Conservation (phyloP, 345 rosid genomes). For the Eucalyptus microcorys region DNA sequence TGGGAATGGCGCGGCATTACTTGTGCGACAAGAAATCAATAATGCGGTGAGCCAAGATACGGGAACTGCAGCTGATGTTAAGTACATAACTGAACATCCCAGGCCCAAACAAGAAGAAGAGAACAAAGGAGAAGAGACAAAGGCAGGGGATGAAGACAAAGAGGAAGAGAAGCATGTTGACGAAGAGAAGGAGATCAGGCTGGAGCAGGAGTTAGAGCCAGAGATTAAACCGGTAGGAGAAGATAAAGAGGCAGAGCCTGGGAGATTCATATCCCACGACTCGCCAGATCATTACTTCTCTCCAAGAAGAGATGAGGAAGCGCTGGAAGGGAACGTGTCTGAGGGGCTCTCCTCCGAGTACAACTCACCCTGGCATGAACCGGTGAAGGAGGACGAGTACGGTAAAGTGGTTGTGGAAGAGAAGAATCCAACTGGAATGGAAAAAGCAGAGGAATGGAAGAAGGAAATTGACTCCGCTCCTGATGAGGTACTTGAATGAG, state of each 20-base stretch:
- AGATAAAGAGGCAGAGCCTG: neutral
- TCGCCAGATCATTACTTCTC: conserved; percentile 15
- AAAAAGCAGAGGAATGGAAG: too few relatives aligned
- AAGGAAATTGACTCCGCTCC: too few relatives aligned
- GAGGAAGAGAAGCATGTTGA: neutral
- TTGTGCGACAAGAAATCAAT: neutral
- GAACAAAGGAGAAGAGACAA: neutral
- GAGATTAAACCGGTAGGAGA: neutral
- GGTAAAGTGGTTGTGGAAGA: conserved; percentile 3
- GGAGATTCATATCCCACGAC: conserved; percentile 9
- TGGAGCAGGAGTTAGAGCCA: neutral
- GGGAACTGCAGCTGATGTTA: neutral
- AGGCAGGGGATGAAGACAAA: neutral
- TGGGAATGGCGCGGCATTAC: neutral
- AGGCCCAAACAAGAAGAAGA: neutral
- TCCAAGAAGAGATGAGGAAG: conserved; percentile 16
- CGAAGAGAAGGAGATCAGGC: neutral
- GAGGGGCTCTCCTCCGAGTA: neutral
- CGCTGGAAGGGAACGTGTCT: neutral
- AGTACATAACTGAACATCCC: neutral
- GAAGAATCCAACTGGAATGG: neutral
- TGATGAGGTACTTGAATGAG: too few relatives aligned
- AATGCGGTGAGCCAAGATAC: neutral
- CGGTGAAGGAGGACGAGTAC: neutral
- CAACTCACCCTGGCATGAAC: neutral